These are phyloP conservation scores for Phoenix roebelenii DNA, from an alignment of 176 grass and related monocot species.

Conservation along the genomic window DNA sequence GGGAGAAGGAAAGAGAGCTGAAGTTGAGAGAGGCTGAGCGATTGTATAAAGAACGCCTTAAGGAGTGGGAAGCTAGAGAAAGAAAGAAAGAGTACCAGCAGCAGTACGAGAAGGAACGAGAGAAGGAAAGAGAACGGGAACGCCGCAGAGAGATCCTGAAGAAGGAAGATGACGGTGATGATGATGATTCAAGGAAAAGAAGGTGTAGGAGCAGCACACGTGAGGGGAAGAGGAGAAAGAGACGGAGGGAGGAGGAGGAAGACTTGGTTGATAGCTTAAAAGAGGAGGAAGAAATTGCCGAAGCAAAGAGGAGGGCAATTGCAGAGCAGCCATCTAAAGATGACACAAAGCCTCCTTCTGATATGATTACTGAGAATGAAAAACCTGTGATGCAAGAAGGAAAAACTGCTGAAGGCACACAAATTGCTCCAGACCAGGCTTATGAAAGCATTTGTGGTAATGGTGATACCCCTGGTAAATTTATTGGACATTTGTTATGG, in stretches of 20 bases:
- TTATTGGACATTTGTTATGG: neutral
- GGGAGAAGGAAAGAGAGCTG: slow-evolving; percentile 78
- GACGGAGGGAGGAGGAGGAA: slow-evolving; percentile 77
- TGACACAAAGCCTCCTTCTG: slow-evolving; percentile 18
- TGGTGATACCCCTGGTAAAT: slow-evolving; percentile 36
- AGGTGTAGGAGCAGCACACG: slow-evolving; percentile 44
- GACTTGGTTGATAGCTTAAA: slow-evolving; percentile 67
- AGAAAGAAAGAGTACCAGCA: slow-evolving; percentile 81
- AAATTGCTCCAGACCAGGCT: slow-evolving; percentile 24
- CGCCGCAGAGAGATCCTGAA: slow-evolving; percentile 69
- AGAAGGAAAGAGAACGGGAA: slow-evolving; percentile 73
- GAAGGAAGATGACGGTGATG: slow-evolving; percentile 87
- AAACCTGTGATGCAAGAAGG: slow-evolving; percentile 33
- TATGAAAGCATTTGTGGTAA: slow-evolving; percentile 25
- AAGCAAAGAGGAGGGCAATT: slow-evolving; percentile 57
- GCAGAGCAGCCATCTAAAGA: slow-evolving; percentile 45
- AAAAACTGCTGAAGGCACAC: slow-evolving; percentile 30
- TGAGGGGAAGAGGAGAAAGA: slow-evolving; percentile 70
- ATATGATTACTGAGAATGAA: slow-evolving; percentile 8
- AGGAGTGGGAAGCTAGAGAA: slow-evolving; percentile 94
- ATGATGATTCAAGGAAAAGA: slow-evolving; percentile 85
- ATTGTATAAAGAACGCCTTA: slow-evolving; percentile 56
- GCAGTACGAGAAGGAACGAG: slow-evolving; percentile 58
- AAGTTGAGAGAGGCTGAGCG: slow-evolving; percentile 70
- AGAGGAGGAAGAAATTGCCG: slow-evolving; percentile 73